Percentiles rank a stretch among this genome's conserved stretches.
Evolutionary conservation across 768 basidiomycete species (phyloP).

Genomic region (Floccularia luteovirens): DNA sequence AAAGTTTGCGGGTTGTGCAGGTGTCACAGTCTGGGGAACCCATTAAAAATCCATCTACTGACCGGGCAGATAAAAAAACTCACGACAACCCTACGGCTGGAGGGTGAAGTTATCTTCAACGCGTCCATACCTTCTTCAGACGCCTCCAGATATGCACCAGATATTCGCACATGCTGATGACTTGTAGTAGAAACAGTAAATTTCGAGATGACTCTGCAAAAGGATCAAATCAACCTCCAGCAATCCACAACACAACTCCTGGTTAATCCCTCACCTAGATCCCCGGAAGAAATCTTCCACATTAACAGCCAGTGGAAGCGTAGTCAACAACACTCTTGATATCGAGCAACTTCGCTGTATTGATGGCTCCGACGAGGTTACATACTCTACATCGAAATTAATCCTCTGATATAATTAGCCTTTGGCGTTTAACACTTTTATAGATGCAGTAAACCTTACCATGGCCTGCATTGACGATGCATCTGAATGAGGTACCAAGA

Average conservation of each 20-base stretch:
- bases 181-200: conserved; percentile 85
- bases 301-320: conserved; percentile 84
- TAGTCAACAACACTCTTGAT: conserved; percentile 50
- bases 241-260: background rate
- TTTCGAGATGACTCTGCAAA: conserved; percentile 72
- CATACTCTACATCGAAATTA: conserved; percentile 59
- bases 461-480: conserved; percentile 51
- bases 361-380: conserved; percentile 43
- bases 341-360: conserved; percentile 46
- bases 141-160: conserved; percentile 45
- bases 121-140: conserved; percentile 35
- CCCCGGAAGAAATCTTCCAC: conserved; percentile 97
- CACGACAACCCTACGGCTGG: conserved; percentile 41
- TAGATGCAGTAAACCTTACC: conserved; percentile 29
- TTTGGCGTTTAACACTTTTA: background rate
- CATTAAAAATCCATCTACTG: conserved; percentile 5
- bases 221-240: background rate
- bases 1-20: conserved; percentile 68
- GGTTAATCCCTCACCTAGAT: conserved; percentile 43
- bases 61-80: conserved; percentile 11
- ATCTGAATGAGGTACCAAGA: conserved; percentile 62
- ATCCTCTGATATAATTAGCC: conserved; percentile 46
- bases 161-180: conserved; percentile 72
- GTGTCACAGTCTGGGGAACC: conserved; percentile 59
- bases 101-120: conserved; percentile 44